Evolutionary conservation across 2,329 filamentous ascomycete genomes (phyloP).

Genomic region (Ophiostoma perfectum): DNA sequence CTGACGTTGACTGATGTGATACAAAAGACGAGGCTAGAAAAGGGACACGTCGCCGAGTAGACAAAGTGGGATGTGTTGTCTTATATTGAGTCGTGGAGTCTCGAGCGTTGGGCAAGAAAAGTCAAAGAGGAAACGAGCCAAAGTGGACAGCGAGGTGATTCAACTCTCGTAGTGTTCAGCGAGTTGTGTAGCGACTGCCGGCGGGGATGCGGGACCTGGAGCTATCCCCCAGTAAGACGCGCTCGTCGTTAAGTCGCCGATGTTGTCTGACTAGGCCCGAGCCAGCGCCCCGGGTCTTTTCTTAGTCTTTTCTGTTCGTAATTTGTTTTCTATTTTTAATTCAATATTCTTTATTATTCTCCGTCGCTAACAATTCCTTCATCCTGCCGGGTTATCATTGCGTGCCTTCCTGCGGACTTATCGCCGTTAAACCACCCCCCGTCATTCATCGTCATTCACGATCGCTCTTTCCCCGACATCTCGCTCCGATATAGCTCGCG

Average conservation of each 20-base stretch:
- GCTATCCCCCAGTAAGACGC: background rate
- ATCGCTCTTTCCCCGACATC: background rate
- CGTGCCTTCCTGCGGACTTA: background rate
- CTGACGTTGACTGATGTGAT: background rate
- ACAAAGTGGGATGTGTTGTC: background rate
- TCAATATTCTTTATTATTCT: background rate
- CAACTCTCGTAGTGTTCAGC: background rate
- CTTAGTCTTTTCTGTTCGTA: background rate
- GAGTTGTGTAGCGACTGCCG: background rate
- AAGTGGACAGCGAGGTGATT: background rate
- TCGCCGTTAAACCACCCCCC: background rate
- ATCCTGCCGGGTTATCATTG: background rate
- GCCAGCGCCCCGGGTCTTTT: background rate
- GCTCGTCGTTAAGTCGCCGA: background rate
- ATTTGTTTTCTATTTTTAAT: too few relatives aligned
- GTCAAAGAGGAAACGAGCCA: background rate
- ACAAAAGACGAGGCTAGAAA: background rate
- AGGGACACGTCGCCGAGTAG: background rate
- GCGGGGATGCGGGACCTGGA: slow-evolving; percentile 6
- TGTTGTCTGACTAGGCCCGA: background rate
- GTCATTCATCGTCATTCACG: too few relatives aligned
- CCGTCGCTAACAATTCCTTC: background rate
- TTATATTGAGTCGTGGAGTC: background rate
- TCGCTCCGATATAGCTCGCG: background rate
- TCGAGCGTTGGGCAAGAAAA: background rate